These are phyloP conservation scores for Spiromyces aspiralis DNA, from an alignment of 371 early-diverging fungal species.

Conservation along the genomic window DNA sequence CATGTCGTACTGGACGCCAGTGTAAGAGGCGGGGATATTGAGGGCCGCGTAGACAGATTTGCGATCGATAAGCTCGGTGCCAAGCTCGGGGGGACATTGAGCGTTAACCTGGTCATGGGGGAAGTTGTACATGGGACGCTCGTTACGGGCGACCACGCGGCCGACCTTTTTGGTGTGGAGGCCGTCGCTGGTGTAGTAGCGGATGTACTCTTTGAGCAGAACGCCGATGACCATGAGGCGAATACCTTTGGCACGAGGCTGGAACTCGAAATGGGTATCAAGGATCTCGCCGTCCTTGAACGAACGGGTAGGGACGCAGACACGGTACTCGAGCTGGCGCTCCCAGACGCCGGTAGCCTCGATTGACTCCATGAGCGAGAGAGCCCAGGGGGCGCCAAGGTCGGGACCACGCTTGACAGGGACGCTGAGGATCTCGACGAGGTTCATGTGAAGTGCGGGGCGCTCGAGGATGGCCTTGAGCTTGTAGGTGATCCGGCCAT, in stretches of 20 bases:
- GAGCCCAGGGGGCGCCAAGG: constrained; percentile 17
- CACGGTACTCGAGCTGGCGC: constrained; percentile 17
- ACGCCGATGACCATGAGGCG: constrained; percentile 15
- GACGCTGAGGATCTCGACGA: constrained; percentile 2
- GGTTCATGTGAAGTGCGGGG: constrained; percentile 14
- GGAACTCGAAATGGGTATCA: constrained; percentile 11
- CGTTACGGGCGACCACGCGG: constrained; percentile 17
- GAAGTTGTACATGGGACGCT: constrained; percentile 7
- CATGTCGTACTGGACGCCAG: constrained; percentile 16
- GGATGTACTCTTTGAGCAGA: constrained; percentile 22
- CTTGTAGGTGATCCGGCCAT: constrained; percentile 14
- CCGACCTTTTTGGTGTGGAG: constrained; percentile 7
- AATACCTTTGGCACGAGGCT: constrained; percentile 19
- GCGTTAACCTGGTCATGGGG: no score
- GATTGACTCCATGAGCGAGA: constrained; percentile 22
- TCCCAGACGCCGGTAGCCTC: constrained; percentile 16
- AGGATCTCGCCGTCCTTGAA: constrained; percentile 18
- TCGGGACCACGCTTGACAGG: constrained; percentile 21
- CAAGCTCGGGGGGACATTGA: no score
- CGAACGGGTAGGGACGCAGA: constrained; percentile 18
- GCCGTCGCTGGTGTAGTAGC: constrained; percentile 9
- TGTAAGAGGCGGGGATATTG: constrained; percentile 12
- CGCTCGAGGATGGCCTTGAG: constrained; percentile 16
- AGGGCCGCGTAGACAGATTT: constrained; percentile 14
- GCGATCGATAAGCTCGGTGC: constrained; percentile 10